These are phyloP conservation scores for Mycena galopus DNA, from an alignment of 768 basidiomycete species.

Conservation along the genomic window DNA sequence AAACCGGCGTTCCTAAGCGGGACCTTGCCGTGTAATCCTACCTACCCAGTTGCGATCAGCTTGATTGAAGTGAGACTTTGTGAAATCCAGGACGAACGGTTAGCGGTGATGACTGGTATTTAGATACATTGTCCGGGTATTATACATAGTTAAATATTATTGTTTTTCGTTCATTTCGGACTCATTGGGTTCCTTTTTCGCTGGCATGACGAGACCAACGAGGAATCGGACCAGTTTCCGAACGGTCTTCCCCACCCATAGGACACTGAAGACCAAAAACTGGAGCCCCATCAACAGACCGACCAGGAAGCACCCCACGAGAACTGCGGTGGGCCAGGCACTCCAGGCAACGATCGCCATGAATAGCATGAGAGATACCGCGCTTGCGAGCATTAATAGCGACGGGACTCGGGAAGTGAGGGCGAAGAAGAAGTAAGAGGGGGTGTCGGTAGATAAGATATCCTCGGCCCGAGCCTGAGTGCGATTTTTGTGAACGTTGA, in stretches of 20 bases:
- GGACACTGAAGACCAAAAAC: conserved; percentile 20
- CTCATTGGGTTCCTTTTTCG: background rate
- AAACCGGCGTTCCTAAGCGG: too few relatives aligned
- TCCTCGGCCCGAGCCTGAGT: conserved; percentile 64
- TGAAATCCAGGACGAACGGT: too few relatives aligned
- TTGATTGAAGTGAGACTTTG: too few relatives aligned
- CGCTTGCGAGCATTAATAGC: conserved; percentile 69
- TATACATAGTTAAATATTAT: conserved; percentile 11
- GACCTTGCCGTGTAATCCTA: too few relatives aligned
- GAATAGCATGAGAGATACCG: conserved; percentile 71
- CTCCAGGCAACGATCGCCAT: conserved; percentile 71
- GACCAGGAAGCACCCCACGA: conserved; percentile 68
- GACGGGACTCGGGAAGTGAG: conserved; percentile 75
- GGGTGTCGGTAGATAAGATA: conserved; percentile 48
- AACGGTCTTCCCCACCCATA: conserved; percentile 20
- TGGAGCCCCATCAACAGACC: conserved; percentile 74
- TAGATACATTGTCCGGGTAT: too few relatives aligned
- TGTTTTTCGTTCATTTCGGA: conserved; percentile 18
- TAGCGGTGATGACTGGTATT: too few relatives aligned
- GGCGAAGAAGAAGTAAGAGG: conserved; percentile 77
- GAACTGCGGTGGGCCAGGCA: conserved; percentile 73
- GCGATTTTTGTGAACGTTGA: background rate
- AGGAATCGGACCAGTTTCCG: conserved; percentile 14
- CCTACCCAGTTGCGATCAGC: too few relatives aligned
- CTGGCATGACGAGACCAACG: background rate